Conservation (phyloP, 176 grass and related monocot genomes). For the Bromus sterilis region DNA sequence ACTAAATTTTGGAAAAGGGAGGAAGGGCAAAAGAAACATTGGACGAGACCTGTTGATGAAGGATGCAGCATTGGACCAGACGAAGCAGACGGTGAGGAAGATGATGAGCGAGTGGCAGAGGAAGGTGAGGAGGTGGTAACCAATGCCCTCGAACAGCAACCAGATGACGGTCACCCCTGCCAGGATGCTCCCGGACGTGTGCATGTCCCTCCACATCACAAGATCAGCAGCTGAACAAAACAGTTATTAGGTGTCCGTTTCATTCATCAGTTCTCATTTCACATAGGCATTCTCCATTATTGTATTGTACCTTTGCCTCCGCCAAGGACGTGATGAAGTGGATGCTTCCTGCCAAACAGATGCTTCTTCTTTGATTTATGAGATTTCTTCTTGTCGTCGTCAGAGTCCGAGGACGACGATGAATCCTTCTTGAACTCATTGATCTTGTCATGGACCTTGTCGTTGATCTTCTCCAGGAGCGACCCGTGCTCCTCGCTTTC, state of each 20-base stretch:
- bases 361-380: constrained; percentile 38
- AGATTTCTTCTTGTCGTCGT: constrained; percentile 42
- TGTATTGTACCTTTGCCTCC: constrained; percentile 52
- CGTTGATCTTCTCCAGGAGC: constrained; percentile 54
- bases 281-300: background rate
- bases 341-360: constrained; percentile 54
- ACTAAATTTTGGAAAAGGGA: no score
- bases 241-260: background rate
- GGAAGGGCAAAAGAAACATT: background rate
- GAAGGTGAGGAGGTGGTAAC: constrained; percentile 88
- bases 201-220: constrained; percentile 83
- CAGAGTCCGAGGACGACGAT: constrained; percentile 64
- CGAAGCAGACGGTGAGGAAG: constrained; percentile 48
- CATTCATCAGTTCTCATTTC: background rate
- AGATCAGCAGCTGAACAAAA: constrained; percentile 67
- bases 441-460: constrained; percentile 67
- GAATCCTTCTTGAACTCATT: constrained; percentile 49
- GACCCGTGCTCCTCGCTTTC: constrained; percentile 54
- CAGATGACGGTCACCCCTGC: constrained; percentile 71
- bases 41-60: constrained; percentile 52
- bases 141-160: constrained; percentile 82
- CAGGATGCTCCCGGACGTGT: constrained; percentile 66
- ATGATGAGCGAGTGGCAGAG: constrained; percentile 66
- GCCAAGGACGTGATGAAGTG: constrained; percentile 61
- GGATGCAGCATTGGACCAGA: constrained; percentile 64